Percentiles rank a stretch among this genome's conserved stretches.
These are phyloP conservation scores for Fraxinus xanthoxyloides DNA, from an alignment of 305 asterid species.

Conservation along the genomic window DNA sequence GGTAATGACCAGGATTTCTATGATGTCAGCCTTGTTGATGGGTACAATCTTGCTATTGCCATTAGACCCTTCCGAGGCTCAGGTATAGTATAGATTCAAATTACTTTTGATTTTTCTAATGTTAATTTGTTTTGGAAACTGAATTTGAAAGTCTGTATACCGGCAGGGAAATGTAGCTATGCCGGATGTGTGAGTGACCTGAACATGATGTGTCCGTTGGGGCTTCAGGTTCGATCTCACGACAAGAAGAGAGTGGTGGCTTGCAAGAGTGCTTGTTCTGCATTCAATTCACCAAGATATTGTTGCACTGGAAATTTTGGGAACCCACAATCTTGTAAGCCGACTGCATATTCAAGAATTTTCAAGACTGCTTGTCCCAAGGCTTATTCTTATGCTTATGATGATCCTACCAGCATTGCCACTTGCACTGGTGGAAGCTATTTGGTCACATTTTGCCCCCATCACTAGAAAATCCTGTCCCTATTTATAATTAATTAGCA, in stretches of 20 bases:
- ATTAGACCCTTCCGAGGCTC: constrained; percentile 41
- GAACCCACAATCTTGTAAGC: constrained; percentile 64
- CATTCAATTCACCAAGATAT: constrained; percentile 59
- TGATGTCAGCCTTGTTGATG: constrained; percentile 84
- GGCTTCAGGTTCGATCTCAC: constrained; percentile 53
- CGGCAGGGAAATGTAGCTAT: constrained; percentile 55
- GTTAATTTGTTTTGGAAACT: neutral
- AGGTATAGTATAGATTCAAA: constrained; percentile 27
- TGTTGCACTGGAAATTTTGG: constrained; percentile 73
- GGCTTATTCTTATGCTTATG: constrained; percentile 75
- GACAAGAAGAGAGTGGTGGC: constrained; percentile 51
- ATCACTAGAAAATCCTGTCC: constrained; percentile 14
- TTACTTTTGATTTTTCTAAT: no score
- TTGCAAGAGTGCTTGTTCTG: constrained; percentile 70
- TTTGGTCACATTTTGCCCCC: constrained; percentile 71
- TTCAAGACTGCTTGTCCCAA: constrained; percentile 76
- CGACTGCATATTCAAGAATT: constrained; percentile 62
- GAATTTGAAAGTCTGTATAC: neutral
- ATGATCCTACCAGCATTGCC: constrained; percentile 67
- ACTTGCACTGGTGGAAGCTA: constrained; percentile 70
- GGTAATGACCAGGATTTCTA: constrained; percentile 67
- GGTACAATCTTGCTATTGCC: constrained; percentile 60
- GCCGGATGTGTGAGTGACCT: constrained; percentile 79
- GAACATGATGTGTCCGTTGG: constrained; percentile 64
- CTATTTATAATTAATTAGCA: neutral